Base-by-base conservation (phyloP, 2,329 filamentous ascomycete species). In the Penicillium sp. region DNA sequence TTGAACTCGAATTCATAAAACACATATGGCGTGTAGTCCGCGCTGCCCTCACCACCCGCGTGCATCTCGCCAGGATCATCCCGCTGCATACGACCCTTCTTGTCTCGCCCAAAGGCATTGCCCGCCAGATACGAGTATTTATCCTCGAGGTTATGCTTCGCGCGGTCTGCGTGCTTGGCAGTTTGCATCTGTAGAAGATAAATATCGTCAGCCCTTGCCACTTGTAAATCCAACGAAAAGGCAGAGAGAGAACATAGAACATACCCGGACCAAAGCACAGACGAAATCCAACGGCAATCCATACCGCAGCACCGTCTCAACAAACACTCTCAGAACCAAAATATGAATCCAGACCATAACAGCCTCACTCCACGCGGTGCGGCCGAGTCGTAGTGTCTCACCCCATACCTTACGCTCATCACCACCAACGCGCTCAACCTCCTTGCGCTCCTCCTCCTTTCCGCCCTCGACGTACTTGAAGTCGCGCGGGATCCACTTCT, bases 261-360 rank as follows among this genome's bases (percentile, higher is more conserved):
- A 66, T 83, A 96, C 92, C 87, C 91, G 88, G 60, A 97, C 80
- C 64, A 97, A 78, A 16, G 87, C 91, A 65, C 88, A 90, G 48
- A 96, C 87, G 75, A 93, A 99, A 66, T 95, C 90, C 62, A 97
- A 78, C 47, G 94, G 94, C 67, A 99, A 76, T 29, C 94, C 94
- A 71, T 99, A 99, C 64, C 94, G 86, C 70, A 99, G 80, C n/a
- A 99, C 94, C 5, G 92, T 96, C 82, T 99, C 94, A 21, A 99
- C 94, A 75, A 97, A 99, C 21, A 97, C 92, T 53, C 94, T 83
- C 68, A 99, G 78, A 7, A 92, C 90, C 69, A 97, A 81, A 29
- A 96, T 89, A 72, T 99, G 94, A 49, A 96, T 84, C 91, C 92
- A 96, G 53, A 93, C 88, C 91, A 96, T 96, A 64, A 96, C 91